phyloP scores from a whole-genome alignment of 805 yeast species.

The Blastobotrys americana region DNA sequence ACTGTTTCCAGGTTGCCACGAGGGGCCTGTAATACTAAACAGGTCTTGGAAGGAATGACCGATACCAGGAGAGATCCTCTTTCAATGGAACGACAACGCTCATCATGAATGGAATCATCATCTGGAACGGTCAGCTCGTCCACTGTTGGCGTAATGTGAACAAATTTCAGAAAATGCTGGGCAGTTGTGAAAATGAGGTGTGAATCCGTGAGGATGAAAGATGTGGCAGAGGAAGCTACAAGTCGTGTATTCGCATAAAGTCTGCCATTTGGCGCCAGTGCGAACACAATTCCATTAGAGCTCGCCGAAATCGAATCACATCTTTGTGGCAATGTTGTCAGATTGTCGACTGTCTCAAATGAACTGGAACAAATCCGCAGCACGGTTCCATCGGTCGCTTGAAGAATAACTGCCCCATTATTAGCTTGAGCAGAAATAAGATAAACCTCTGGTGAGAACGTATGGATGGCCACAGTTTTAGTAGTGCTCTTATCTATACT shows the following conservation, averaged over 20 bases:
- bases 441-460: constrained; percentile 45
- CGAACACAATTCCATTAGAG: constrained; percentile 40
- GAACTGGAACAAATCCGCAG: constrained; percentile 24
- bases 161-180: constrained; percentile 72
- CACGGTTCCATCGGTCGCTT: constrained; percentile 59
- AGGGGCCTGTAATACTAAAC: constrained; percentile 86
- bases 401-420: constrained; percentile 40
- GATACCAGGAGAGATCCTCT: constrained; percentile 83
- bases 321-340: constrained; percentile 49
- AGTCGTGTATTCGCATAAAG: constrained; percentile 55
- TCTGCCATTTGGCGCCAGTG: constrained; percentile 69
- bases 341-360: constrained; percentile 1
- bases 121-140: constrained; percentile 29
- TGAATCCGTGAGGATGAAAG: constrained; percentile 63
- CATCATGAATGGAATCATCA: constrained; percentile 45
- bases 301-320: constrained; percentile 42
- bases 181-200: constrained; percentile 81
- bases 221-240: constrained; percentile 70
- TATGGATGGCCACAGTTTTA: constrained; percentile 26
- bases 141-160: constrained; percentile 49
- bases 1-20: constrained; percentile 95
- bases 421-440: constrained; percentile 47
- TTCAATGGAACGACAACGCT: constrained; percentile 81
- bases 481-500: constrained; percentile 21
- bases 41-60: constrained; percentile 71